Conservation (phyloP, 2,329 filamentous ascomycete species). For the Annulohypoxylon truncatum region DNA sequence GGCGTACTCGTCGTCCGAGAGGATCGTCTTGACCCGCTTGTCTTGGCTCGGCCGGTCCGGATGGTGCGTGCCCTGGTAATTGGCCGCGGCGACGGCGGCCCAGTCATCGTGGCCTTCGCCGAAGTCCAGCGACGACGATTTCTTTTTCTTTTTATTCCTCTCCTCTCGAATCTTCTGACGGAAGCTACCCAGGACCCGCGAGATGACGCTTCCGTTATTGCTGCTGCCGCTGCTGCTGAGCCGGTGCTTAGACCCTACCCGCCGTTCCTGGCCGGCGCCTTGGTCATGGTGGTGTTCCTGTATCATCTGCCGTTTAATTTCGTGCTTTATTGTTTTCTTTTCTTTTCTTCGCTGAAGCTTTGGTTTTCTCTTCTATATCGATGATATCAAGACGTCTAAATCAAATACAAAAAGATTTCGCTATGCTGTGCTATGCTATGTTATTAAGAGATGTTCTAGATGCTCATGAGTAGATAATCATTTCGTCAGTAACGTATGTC, state of each 20-base stretch:
- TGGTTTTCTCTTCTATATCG: neutral
- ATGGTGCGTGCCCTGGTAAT: constrained; percentile 31
- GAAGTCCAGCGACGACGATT: neutral
- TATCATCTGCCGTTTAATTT: constrained; percentile 18
- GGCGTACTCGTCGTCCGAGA: constrained; percentile 27
- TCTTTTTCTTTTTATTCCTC: constrained; percentile 7
- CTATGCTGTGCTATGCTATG: constrained; percentile 15
- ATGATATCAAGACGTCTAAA: neutral
- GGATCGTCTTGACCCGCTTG: constrained; percentile 14
- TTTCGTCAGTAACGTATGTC: constrained; percentile 27
- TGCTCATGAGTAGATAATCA: constrained; percentile 28
- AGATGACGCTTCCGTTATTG: constrained; percentile 19
- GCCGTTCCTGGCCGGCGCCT: neutral
- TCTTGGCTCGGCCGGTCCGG: constrained; percentile 37
- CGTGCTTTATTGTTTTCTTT: neutral
- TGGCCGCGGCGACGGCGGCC: constrained; percentile 1
- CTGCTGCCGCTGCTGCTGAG: neutral
- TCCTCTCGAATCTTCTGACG: constrained; percentile 19
- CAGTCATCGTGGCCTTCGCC: constrained; percentile 20
- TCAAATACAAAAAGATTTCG: constrained; percentile 12
- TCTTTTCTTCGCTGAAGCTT: neutral
- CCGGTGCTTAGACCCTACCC: neutral
- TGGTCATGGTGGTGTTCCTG: constrained; percentile 4
- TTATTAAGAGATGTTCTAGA: constrained; percentile 6
- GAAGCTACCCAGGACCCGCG: constrained; percentile 35